Evolutionary conservation across 2,329 filamentous ascomycete species (phyloP).

Genomic region (Fusarium denticulatum): DNA sequence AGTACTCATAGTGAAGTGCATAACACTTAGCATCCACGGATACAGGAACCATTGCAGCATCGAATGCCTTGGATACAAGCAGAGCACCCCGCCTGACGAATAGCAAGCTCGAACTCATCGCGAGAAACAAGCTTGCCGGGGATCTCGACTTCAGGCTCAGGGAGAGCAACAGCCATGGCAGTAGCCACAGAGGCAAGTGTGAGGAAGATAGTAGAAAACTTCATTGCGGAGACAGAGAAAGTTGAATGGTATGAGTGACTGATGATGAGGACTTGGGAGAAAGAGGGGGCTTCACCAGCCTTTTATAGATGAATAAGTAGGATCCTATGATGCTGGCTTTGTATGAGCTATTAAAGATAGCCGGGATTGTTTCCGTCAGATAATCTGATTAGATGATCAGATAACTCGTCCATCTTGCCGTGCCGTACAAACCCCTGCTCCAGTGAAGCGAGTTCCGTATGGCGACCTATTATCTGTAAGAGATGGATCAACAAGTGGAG

Average conservation of each 20-base stretch:
- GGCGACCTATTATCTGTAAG: fast-evolving
- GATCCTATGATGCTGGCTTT: not conserved
- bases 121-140: not conserved
- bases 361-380: fast-evolving
- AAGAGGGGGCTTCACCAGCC: fast-evolving
- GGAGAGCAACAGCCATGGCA: not conserved
- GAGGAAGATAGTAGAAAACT: not conserved
- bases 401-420: not conserved
- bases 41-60: not conserved
- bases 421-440: not conserved
- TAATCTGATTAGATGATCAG: not conserved
- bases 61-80: not conserved
- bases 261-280: not conserved
- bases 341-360: not conserved
- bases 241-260: not conserved
- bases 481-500: not conserved
- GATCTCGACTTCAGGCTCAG: not conserved
- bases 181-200: not conserved
- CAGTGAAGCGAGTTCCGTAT: fast-evolving
- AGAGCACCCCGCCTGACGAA: not conserved
- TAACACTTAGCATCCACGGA: not conserved
- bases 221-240: not conserved
- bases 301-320: fast-evolving
- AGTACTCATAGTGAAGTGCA: no score
- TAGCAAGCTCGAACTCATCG: not conserved